Conservation (phyloP, 257 asterid genomes). For the Nicotiana tomentosiformis region DNA sequence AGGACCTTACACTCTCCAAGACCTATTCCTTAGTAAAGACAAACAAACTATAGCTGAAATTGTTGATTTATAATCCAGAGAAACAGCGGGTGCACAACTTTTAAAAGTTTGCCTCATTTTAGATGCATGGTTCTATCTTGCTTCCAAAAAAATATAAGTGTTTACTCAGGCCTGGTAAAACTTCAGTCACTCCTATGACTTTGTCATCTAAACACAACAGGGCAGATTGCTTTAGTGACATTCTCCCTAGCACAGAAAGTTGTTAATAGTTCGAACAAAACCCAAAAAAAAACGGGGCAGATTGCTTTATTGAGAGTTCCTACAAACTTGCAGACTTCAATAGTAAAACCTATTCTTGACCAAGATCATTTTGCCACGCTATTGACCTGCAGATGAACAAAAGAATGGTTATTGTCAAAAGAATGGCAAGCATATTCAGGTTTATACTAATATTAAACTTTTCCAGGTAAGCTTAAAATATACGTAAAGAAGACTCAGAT, state of each 20-base stretch:
- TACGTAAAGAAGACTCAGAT: too few species aligned
- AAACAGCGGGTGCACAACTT: neutral
- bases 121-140: neutral
- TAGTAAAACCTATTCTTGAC: neutral
- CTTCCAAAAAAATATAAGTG: neutral
- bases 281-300: neutral
- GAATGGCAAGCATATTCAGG: too few species aligned
- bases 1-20: conserved; percentile 12
- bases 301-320: neutral
- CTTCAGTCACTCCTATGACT: too few species aligned
- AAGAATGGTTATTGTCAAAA: neutral
- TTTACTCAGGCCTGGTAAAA: neutral
- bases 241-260: neutral
- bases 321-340: neutral
- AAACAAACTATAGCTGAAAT: conserved; percentile 16
- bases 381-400: neutral
- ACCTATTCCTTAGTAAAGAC: conserved; percentile 10
- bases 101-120: neutral
- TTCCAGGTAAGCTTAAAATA: too few species aligned
- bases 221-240: neutral
- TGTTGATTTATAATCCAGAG: conserved; percentile 19
- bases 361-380: neutral
- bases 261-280: neutral
- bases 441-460: too few species aligned
- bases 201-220: too few species aligned